Evolutionary conservation across 2,329 filamentous ascomycete genomes (phyloP).

Genomic region (Cytospora chrysosperma): DNA sequence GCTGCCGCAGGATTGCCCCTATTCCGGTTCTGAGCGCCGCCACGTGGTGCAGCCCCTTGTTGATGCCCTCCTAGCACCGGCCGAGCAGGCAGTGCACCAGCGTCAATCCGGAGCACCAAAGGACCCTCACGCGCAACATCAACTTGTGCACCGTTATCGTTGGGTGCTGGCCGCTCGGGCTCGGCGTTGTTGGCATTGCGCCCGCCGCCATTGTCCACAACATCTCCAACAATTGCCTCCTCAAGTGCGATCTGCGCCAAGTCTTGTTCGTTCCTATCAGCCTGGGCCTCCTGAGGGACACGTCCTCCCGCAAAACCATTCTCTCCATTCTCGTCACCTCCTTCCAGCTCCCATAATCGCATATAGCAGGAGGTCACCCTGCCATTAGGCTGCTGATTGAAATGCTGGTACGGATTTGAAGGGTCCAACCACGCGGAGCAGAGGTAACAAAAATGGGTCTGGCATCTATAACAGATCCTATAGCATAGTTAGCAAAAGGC

Average conservation of each 20-base stretch:
- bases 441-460: constrained; percentile 92
- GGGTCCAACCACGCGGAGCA: constrained; percentile 84
- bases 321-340: constrained; percentile 58
- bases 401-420: constrained; percentile 83
- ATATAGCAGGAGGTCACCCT: constrained; percentile 69
- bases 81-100: constrained; percentile 34
- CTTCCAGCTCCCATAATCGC: constrained; percentile 86
- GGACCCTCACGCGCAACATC: constrained; percentile 56
- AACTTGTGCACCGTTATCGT: constrained; percentile 35
- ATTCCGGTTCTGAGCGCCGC: constrained; percentile 26
- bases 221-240: constrained; percentile 30
- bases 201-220: constrained; percentile 28
- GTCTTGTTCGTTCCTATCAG: constrained; percentile 29
- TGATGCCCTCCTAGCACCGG: constrained; percentile 31
- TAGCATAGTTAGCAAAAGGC: not conserved
- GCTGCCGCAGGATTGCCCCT: constrained; percentile 24
- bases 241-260: constrained; percentile 30
- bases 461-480: constrained; percentile 76
- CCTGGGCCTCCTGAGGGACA: constrained; percentile 26
- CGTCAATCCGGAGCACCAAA: constrained; percentile 54
- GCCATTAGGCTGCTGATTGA: constrained; percentile 62
- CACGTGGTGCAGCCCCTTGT: constrained; percentile 31
- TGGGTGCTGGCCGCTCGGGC: constrained; percentile 17
- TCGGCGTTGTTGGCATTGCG: constrained; percentile 2
- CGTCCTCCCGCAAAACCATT: constrained; percentile 40